phyloP scores from a whole-genome alignment of 768 basidiomycete genomes.

The Tremella yokohamensis region DNA sequence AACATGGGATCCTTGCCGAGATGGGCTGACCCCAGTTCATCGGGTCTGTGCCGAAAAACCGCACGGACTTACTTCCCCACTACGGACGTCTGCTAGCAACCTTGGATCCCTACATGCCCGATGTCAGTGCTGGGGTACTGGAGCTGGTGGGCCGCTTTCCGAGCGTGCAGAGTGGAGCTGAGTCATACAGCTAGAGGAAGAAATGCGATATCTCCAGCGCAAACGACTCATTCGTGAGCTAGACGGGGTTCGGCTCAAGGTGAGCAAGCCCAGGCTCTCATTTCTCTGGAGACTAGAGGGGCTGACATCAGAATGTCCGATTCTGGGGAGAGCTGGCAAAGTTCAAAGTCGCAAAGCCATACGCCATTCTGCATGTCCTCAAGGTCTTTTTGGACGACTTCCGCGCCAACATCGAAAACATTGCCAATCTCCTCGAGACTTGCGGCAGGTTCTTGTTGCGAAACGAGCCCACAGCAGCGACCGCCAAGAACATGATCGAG shows the following conservation, averaged over 20 bases:
- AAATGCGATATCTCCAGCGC: conserved; percentile 88
- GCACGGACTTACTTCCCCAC: conserved; percentile 86
- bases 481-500: conserved; percentile 86
- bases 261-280: conserved; percentile 42
- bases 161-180: conserved; percentile 1
- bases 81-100: conserved; percentile 87
- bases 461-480: conserved; percentile 78
- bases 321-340: conserved; percentile 93
- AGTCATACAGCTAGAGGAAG: conserved; percentile 78
- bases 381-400: conserved; percentile 98
- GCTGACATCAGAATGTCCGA: conserved; percentile 65
- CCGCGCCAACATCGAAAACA: conserved; percentile 85
- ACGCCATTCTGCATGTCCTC: conserved; percentile 89
- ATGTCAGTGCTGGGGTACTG: conserved; percentile 78
- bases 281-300: not conserved
- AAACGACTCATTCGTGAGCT: conserved; percentile 92
- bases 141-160: conserved; percentile 60
- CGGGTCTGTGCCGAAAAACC: conserved; percentile 75
- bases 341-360: conserved; percentile 82
- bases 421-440: conserved; percentile 83
- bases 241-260: conserved; percentile 78
- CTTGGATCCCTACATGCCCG: conserved; percentile 86
- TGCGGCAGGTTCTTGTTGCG: conserved; percentile 89
- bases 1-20: not conserved
- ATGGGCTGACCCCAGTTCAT: conserved; percentile 53